phyloP scores from a whole-genome alignment of 1,284 basidiomycete species.

The Microbotryomycetes sp. region DNA sequence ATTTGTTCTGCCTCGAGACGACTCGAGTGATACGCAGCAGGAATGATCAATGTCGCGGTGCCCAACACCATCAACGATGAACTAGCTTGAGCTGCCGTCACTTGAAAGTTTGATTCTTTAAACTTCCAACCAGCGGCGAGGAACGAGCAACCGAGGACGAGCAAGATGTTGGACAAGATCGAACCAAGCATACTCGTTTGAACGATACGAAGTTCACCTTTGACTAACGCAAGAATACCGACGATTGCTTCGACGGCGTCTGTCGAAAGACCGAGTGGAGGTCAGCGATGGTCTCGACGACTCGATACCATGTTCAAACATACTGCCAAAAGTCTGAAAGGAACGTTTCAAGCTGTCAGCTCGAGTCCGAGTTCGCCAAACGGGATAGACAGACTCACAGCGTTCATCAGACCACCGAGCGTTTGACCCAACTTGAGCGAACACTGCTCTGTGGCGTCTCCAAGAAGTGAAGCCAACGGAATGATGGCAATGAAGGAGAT shows the following conservation, averaged over 20 bases:
- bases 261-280: no score
- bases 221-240: conserved; percentile 52
- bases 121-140: conserved; percentile 59
- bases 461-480: conserved; percentile 66
- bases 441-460: conserved; percentile 74
- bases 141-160: conserved; percentile 78
- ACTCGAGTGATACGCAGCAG: conserved; percentile 36
- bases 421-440: conserved; percentile 63
- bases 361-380: no score
- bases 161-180: conserved; percentile 59
- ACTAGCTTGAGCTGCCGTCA: conserved; percentile 77
- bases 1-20: conserved; percentile 24
- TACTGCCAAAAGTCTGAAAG: conserved; percentile 17
- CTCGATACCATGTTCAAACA: neutral
- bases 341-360: neutral
- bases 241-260: conserved; percentile 45
- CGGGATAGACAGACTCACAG: conserved; percentile 52
- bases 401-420: conserved; percentile 75
- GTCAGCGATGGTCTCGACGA: no score
- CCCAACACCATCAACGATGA: conserved; percentile 41
- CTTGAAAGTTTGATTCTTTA: conserved; percentile 65
- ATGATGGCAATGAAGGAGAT: conserved; percentile 82
- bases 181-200: conserved; percentile 61
- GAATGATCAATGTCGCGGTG: conserved; percentile 38
- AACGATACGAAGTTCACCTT: conserved; percentile 74